Evolutionary conservation across 1,139 yeast species (phyloP).

Genomic region (Arxiozyma bovina): DNA sequence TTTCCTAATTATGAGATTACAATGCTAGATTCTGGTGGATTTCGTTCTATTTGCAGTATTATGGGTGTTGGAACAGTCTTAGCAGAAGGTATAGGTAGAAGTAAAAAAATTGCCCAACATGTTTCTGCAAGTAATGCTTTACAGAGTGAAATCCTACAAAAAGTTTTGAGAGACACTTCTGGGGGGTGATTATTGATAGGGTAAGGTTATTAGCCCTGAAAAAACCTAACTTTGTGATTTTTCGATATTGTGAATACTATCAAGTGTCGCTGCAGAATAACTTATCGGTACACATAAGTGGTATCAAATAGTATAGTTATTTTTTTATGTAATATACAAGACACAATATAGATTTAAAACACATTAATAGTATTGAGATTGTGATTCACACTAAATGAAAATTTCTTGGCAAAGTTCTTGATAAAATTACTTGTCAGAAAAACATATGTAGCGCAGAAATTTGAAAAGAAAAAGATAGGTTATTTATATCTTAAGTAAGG

Average conservation of each 20-base stretch:
- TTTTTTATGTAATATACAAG: no score
- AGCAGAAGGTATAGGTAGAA: conserved; percentile 16
- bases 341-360: no score
- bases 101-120: conserved; percentile 15
- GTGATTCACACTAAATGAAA: no score
- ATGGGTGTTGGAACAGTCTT: conserved; percentile 10
- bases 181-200: background rate
- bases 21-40: conserved; percentile 4
- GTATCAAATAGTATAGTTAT: no score
- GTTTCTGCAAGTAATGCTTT: conserved; percentile 5
- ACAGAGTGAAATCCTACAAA: background rate
- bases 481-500: no score
- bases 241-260: no score
- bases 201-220: no score
- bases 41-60: conserved; percentile 11
- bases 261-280: background rate
- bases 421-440: no score
- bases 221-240: background rate
- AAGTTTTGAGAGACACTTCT: background rate
- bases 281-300: background rate
- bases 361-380: no score
- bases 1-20: conserved; percentile 10
- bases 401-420: no score
- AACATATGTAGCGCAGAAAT: no score
- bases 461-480: no score